Percentiles rank a stretch among this genome's conserved stretches.
Conservation (phyloP, 1,139 yeast genomes). For the Yamadazyma songkhlaensis region DNA sequence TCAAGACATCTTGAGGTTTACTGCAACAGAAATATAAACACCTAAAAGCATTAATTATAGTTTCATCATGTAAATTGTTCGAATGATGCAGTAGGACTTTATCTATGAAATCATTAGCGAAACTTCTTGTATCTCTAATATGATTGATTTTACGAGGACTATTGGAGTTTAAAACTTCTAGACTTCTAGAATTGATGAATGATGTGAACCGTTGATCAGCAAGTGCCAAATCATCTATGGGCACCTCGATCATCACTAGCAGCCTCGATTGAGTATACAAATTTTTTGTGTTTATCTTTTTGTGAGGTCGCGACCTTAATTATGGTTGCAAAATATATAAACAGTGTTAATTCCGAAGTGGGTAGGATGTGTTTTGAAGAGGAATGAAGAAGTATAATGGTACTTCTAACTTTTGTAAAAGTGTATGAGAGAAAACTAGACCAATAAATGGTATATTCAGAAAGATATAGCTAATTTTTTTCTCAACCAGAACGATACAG, state of each 20-base stretch:
- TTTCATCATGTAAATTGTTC: background rate
- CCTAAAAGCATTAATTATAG: constrained; percentile 8
- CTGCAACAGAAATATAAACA: constrained; percentile 9
- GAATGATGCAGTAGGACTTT: background rate
- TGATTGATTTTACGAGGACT: too few species aligned
- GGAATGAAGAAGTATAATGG: too few species aligned
- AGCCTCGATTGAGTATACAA: background rate
- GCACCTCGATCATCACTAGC: constrained; percentile 1
- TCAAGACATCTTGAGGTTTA: background rate
- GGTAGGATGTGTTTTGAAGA: too few species aligned
- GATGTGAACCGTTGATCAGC: constrained; percentile 4
- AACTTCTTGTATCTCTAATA: constrained; percentile 4
- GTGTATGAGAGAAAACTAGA: too few species aligned
- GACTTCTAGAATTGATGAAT: constrained; percentile 2
- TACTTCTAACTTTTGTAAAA: too few species aligned
- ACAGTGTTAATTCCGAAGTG: too few species aligned
- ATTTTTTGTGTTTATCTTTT: constrained; percentile 5
- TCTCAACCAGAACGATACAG: too few species aligned
- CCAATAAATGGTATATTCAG: too few species aligned
- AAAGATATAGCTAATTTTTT: too few species aligned
- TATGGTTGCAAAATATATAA: background rate
- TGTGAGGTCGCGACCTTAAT: constrained; percentile 1
- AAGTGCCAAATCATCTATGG: constrained; percentile 1
- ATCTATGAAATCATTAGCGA: constrained; percentile 7
- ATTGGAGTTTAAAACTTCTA: background rate